These are phyloP conservation scores for Microbotryum violaceum DNA, from an alignment of 1,284 basidiomycete species.

Conservation along the genomic window DNA sequence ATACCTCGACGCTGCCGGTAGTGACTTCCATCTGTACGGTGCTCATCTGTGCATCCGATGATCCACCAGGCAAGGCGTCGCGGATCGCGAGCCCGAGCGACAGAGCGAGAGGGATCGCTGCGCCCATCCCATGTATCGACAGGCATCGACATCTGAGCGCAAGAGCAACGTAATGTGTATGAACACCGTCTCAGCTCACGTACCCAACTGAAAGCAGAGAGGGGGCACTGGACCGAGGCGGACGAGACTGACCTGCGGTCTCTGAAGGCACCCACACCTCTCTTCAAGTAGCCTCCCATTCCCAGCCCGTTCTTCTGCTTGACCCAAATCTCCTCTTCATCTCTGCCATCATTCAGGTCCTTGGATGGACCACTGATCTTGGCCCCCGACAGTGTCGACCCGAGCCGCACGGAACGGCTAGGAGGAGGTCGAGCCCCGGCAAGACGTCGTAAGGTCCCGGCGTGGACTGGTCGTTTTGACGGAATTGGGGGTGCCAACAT, in stretches of 20 bases:
- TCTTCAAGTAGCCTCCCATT: constrained; percentile 32
- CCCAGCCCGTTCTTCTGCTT: constrained; percentile 19
- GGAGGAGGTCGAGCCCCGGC: constrained; percentile 9
- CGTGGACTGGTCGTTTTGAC: constrained; percentile 10
- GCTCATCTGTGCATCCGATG: not conserved
- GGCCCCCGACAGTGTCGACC: constrained; percentile 11
- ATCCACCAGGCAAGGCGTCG: constrained; percentile 32
- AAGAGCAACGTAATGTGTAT: not conserved
- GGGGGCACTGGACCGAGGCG: not conserved
- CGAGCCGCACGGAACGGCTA: not conserved
- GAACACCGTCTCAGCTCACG: not conserved
- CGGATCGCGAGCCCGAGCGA: constrained; percentile 32
- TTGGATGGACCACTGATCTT: constrained; percentile 24
- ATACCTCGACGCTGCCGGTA: constrained; percentile 30
- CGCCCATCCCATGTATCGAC: constrained; percentile 31
- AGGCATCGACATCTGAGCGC: constrained; percentile 19
- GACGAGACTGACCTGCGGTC: constrained; percentile 28
- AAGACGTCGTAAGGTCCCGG: constrained; percentile 21
- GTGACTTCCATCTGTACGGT: constrained; percentile 16
- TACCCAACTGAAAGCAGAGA: not conserved
- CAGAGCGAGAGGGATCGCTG: constrained; percentile 34
- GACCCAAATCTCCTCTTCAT: constrained; percentile 31
- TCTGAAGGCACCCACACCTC: constrained; percentile 29
- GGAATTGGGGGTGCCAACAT: constrained; percentile 1
- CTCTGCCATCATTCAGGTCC: constrained; percentile 14